Conservation (phyloP, 352 stramenopile genomes). For the Pythium utonaiense region DNA sequence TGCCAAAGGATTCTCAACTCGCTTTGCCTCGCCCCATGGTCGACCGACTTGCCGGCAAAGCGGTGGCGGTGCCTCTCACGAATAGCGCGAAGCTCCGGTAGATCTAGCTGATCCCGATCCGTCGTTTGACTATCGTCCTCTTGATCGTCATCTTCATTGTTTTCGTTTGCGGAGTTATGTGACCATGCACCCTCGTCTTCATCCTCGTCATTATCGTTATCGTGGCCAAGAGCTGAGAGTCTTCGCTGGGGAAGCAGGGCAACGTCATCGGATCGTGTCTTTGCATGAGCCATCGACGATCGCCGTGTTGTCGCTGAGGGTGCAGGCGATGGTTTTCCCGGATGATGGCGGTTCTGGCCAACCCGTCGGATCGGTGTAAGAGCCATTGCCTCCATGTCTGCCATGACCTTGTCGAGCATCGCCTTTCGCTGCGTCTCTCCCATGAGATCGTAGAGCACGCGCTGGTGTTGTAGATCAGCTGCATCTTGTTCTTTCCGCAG, state of each 20-base stretch:
- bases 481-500: conserved; percentile 11
- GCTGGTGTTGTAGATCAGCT: conserved; percentile 15
- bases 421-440: conserved; percentile 60
- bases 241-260: conserved; percentile 34
- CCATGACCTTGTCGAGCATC: conserved; percentile 56
- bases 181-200: neutral
- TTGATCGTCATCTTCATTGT: conserved; percentile 11
- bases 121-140: neutral
- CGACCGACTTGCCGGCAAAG: neutral
- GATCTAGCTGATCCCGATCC: neutral
- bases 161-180: conserved; percentile 12
- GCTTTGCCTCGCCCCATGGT: neutral
- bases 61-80: conserved; percentile 26
- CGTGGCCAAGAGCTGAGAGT: conserved; percentile 31
- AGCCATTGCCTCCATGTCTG: conserved; percentile 58
- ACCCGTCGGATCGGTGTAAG: conserved; percentile 6
- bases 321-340: neutral
- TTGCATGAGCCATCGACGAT: conserved; percentile 2
- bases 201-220: conserved; percentile 2
- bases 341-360: neutral
- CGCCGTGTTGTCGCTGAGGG: conserved; percentile 1
- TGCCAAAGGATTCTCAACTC: conserved; percentile 45
- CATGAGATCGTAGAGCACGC: conserved; percentile 46
- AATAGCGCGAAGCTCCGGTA: conserved; percentile 27
- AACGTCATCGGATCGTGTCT: neutral